A percentile compares a stretch with the other conserved stretches of the same genome.
These are phyloP conservation scores for Globisporangium echinulatum DNA, from an alignment of 352 stramenopile species.

Conservation along the genomic window DNA sequence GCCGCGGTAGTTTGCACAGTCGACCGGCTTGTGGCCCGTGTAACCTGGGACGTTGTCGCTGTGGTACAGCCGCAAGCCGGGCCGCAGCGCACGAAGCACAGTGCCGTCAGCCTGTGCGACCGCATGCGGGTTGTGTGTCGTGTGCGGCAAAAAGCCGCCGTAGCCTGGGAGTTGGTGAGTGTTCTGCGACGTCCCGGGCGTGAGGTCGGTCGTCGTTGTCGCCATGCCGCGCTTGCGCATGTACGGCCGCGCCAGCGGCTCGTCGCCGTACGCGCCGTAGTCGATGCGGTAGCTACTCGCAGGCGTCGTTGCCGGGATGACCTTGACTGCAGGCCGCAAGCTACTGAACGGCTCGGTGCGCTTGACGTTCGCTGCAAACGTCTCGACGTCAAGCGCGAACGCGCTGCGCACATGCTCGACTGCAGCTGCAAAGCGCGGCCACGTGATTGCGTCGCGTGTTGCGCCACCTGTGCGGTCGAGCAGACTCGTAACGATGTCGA, in stretches of 20 bases:
- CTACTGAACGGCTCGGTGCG: slow-evolving; percentile 13
- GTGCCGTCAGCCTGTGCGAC: slow-evolving; percentile 48
- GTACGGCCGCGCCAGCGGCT: slow-evolving; percentile 58
- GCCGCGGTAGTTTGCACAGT: slow-evolving; percentile 75
- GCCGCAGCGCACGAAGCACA: slow-evolving; percentile 24
- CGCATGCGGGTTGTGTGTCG: slow-evolving; percentile 52
- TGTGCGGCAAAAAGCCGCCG: slow-evolving; percentile 54
- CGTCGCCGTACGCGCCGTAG: slow-evolving; percentile 58
- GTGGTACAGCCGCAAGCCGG: slow-evolving; percentile 66
- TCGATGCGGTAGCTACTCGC: slow-evolving; percentile 70
- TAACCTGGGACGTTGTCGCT: slow-evolving; percentile 81
- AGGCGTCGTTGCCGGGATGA: slow-evolving; percentile 53
- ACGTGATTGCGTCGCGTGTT: slow-evolving; percentile 39
- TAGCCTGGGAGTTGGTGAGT: slow-evolving; percentile 84
- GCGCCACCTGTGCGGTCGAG: slow-evolving; percentile 32
- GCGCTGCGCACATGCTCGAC: slow-evolving; percentile 32
- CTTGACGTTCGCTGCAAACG: slow-evolving; percentile 13
- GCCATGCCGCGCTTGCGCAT: slow-evolving; percentile 75
- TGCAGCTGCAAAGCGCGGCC: slow-evolving; percentile 34
- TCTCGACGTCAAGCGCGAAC: slow-evolving; percentile 33
- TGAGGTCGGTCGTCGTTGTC: slow-evolving; percentile 68
- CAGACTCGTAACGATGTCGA: slow-evolving; percentile 39
- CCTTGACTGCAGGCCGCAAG: slow-evolving; percentile 14
- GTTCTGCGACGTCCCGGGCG: slow-evolving; percentile 53
- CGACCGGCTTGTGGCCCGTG: slow-evolving; percentile 68